Conservation (phyloP, 2,329 filamentous ascomycete genomes). For the Paecilomyces sp. region DNA sequence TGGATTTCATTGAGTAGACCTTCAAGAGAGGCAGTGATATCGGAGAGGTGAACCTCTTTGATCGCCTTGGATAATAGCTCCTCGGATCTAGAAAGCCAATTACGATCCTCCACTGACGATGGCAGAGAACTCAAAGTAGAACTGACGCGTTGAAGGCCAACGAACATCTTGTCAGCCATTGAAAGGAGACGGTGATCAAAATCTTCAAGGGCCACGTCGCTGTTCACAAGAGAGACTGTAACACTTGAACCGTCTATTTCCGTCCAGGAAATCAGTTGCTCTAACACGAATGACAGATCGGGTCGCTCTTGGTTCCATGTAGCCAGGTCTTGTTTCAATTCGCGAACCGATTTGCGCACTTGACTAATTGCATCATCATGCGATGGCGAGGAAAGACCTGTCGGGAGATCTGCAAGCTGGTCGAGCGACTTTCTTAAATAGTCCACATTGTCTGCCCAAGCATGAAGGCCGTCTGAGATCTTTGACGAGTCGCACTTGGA, state of each 20-base stretch:
- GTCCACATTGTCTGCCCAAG: slow-evolving; percentile 45
- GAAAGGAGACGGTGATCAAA: slow-evolving; percentile 56
- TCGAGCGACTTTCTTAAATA: slow-evolving; percentile 37
- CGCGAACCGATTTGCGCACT: slow-evolving; percentile 17
- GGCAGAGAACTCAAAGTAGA: slow-evolving; percentile 51
- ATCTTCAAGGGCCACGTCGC: slow-evolving; percentile 24
- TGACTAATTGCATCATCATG: slow-evolving; percentile 23
- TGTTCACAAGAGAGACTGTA: slow-evolving; percentile 8
- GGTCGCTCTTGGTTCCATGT: slow-evolving; percentile 43
- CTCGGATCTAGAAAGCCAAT: slow-evolving; percentile 56
- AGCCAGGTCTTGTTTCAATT: slow-evolving; percentile 36
- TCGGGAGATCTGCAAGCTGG: slow-evolving; percentile 44
- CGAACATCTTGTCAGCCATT: slow-evolving; percentile 68
- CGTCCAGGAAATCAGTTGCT: slow-evolving; percentile 62
- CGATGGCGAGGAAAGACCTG: slow-evolving; percentile 34
- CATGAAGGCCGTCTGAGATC: slow-evolving; percentile 41
- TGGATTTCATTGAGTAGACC: slow-evolving; percentile 41
- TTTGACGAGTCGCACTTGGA: slow-evolving; percentile 45
- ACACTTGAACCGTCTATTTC: slow-evolving; percentile 20
- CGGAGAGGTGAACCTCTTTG: slow-evolving; percentile 52
- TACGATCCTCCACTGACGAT: slow-evolving; percentile 51
- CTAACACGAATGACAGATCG: slow-evolving; percentile 57
- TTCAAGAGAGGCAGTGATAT: slow-evolving; percentile 44
- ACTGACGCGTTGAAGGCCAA: slow-evolving; percentile 68
- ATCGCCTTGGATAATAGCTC: slow-evolving; percentile 48